A percentile compares a stretch with the other conserved stretches of the same genome.
phyloP scores from a whole-genome alignment of 441 rosid genomes.

The Brassica balearica region DNA sequence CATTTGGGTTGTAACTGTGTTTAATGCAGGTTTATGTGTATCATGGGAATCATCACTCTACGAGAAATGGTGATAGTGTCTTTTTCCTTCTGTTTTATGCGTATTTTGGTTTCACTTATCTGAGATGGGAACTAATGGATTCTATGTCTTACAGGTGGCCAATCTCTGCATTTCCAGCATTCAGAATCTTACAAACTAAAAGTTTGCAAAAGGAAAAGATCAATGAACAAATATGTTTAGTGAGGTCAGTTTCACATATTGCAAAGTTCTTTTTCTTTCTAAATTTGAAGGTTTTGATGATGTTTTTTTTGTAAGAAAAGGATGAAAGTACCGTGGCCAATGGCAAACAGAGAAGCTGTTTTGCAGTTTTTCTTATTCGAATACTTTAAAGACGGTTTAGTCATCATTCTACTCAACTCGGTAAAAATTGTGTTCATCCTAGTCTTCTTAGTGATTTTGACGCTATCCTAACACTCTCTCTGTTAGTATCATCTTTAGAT shows the following conservation, averaged over 20 bases:
- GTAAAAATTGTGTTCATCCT: slow-evolving; percentile 44
- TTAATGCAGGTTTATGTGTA: slow-evolving; percentile 77
- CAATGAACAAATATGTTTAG: slow-evolving; percentile 75
- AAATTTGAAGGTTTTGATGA: neutral
- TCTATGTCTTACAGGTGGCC: slow-evolving; percentile 81
- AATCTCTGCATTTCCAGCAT: slow-evolving; percentile 67
- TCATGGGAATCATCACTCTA: slow-evolving; percentile 81
- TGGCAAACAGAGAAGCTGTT: slow-evolving; percentile 71
- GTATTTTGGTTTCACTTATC: neutral
- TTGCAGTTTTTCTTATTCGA: slow-evolving; percentile 75
- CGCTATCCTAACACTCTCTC: neutral
- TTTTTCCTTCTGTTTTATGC: neutral
- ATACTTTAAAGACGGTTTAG: slow-evolving; percentile 74
- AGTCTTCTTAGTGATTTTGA: slow-evolving; percentile 11
- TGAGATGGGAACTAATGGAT: neutral
- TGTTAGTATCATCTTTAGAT: slow-evolving; percentile 53
- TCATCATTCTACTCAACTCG: slow-evolving; percentile 70
- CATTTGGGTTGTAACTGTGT: slow-evolving; percentile 29
- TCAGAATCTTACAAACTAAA: slow-evolving; percentile 57
- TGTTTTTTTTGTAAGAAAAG: slow-evolving; percentile 58
- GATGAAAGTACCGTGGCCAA: slow-evolving; percentile 93
- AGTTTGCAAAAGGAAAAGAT: slow-evolving; percentile 68
- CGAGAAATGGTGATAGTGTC: slow-evolving; percentile 70
- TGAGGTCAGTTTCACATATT: slow-evolving; percentile 29
- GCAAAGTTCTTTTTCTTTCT: neutral